These are phyloP conservation scores for Pinus tabuliformis DNA, from an alignment of 75 land plant genomes.

Conservation along the genomic window DNA sequence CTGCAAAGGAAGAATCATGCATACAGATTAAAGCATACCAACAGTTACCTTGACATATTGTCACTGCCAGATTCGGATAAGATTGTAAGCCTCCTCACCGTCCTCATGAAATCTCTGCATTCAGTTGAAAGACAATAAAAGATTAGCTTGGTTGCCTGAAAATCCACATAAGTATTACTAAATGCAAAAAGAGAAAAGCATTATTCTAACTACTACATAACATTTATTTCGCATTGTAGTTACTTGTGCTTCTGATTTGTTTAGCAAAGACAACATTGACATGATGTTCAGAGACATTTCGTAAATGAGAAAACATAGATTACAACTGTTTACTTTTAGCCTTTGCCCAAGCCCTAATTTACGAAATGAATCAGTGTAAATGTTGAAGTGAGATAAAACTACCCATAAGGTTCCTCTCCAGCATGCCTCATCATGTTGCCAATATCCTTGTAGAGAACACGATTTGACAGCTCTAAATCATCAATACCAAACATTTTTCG, in stretches of 20 bases:
- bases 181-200: background rate
- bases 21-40: background rate
- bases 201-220: background rate
- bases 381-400: constrained; percentile 3
- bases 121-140: background rate
- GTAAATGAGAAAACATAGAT: background rate
- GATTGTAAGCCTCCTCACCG: constrained; percentile 20
- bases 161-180: background rate
- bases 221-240: background rate
- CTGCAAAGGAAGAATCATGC: background rate
- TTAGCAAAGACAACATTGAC: background rate
- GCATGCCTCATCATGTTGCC: constrained; percentile 22
- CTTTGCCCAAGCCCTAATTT: background rate
- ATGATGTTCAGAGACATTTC: background rate
- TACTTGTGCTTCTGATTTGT: background rate
- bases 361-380: background rate
- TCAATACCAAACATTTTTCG: constrained; percentile 35
- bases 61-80: constrained; percentile 21
- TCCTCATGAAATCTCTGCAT: constrained; percentile 16
- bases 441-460: constrained; percentile 34
- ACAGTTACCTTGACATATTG: constrained; percentile 11
- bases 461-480: constrained; percentile 13
- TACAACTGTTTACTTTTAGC: too few relatives aligned
- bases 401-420: constrained; percentile 52
- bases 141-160: background rate